phyloP scores from a whole-genome alignment of 192 early-diverging fungal species.

The Coemansia sp. region DNA sequence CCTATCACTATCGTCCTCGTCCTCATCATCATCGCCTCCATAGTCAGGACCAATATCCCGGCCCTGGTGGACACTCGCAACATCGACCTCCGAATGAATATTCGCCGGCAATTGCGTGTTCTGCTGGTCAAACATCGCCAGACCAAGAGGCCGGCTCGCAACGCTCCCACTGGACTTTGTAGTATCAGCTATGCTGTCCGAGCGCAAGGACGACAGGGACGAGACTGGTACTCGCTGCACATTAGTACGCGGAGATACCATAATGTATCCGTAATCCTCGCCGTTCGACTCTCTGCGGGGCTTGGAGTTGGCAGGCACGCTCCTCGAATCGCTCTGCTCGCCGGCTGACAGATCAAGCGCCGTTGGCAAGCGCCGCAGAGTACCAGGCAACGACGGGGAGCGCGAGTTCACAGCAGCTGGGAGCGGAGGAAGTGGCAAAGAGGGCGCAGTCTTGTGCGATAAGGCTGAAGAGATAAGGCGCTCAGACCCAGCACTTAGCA shows the following conservation, averaged over 20 bases:
- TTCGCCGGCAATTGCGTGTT: background rate
- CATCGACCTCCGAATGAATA: background rate
- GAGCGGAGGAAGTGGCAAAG: slow-evolving; percentile 7
- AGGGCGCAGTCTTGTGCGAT: slow-evolving; percentile 2
- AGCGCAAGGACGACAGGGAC: slow-evolving; percentile 19
- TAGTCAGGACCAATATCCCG: slow-evolving; percentile 32
- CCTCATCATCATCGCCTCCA: background rate
- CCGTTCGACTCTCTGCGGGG: slow-evolving; percentile 29
- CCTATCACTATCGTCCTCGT: slow-evolving; percentile 4
- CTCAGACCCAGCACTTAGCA: background rate
- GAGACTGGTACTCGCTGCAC: slow-evolving; percentile 40
- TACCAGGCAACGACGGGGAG: slow-evolving; percentile 6
- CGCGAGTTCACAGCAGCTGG: background rate
- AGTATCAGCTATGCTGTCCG: slow-evolving; percentile 18
- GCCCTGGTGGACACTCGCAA: background rate
- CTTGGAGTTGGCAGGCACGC: background rate
- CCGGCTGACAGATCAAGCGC: background rate
- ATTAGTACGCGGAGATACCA: slow-evolving; percentile 53
- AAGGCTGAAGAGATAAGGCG: background rate
- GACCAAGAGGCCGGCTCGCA: slow-evolving; percentile 2
- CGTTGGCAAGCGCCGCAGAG: background rate
- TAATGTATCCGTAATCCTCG: slow-evolving; percentile 58
- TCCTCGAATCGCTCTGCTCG: slow-evolving; percentile 15
- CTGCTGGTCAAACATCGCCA: slow-evolving; percentile 18
- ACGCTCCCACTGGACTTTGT: background rate